These are phyloP conservation scores for Mimosa pudica DNA, from an alignment of 306 rosid genomes.

Conservation along the genomic window DNA sequence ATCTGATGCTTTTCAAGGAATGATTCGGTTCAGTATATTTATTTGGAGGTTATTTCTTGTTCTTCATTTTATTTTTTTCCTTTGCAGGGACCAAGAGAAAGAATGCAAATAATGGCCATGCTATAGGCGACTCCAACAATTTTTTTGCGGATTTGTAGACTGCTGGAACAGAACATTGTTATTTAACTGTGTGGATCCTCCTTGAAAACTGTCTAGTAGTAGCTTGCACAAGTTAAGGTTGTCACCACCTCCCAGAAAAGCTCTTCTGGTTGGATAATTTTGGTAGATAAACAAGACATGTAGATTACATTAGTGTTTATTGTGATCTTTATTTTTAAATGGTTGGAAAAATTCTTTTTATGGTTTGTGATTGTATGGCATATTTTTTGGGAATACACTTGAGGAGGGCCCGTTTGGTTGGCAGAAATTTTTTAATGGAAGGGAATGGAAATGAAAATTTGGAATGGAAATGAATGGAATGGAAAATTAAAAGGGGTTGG, in stretches of 20 bases:
- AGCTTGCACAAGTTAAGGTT: background rate
- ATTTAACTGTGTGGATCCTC: background rate
- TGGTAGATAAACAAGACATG: background rate
- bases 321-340: background rate
- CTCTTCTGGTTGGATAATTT: background rate
- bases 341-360: background rate
- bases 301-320: background rate
- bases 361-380: background rate
- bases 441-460: no score
- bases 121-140: conserved; percentile 27
- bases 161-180: conserved; percentile 14
- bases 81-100: conserved; percentile 56
- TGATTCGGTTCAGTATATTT: background rate
- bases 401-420: no score
- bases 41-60: conserved; percentile 1
- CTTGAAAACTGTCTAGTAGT: background rate
- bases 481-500: no score
- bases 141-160: conserved; percentile 64
- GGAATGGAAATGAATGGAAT: no score
- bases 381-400: background rate
- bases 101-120: conserved; percentile 44
- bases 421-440: no score
- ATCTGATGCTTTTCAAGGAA: background rate
- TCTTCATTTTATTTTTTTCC: conserved; percentile 22
- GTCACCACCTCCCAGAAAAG: background rate